A percentile compares a stretch with the other conserved stretches of the same genome.
These are phyloP conservation scores for Rubia balearica DNA, from an alignment of 305 asterid genomes.

Conservation along the genomic window DNA sequence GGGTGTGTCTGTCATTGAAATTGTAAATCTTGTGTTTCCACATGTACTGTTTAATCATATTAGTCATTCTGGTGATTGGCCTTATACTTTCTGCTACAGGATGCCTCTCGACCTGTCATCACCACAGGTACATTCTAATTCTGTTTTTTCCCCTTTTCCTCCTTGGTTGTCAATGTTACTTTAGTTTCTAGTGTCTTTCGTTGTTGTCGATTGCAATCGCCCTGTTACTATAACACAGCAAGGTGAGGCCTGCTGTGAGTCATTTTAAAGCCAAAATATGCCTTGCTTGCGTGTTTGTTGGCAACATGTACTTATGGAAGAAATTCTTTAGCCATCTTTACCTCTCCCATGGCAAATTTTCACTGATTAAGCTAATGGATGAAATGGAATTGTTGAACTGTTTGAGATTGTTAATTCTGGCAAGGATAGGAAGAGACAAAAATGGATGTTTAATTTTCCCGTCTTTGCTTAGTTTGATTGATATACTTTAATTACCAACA, in stretches of 20 bases:
- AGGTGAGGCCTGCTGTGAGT: not conserved
- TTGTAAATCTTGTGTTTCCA: not conserved
- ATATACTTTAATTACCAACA: not conserved
- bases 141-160: not conserved
- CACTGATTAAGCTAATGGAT: not conserved
- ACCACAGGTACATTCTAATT: slow-evolving; percentile 56
- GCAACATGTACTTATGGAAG: not conserved
- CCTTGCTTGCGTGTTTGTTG: too few species aligned
- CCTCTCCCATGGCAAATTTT: too few species aligned
- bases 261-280: not conserved
- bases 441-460: not conserved
- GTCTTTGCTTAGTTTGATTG: not conserved
- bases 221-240: not conserved
- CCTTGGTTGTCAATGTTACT: not conserved
- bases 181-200: not conserved
- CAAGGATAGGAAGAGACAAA: not conserved
- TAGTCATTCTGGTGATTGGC: not conserved
- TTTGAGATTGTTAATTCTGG: not conserved
- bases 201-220: not conserved
- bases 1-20: not conserved
- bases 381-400: not conserved
- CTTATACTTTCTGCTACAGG: slow-evolving; percentile 37
- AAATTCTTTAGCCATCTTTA: not conserved
- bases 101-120: slow-evolving; percentile 49
- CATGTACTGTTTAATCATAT: not conserved